These are phyloP conservation scores for Fragilaria radians DNA, from an alignment of 108 stramenopile species.

Conservation along the genomic window DNA sequence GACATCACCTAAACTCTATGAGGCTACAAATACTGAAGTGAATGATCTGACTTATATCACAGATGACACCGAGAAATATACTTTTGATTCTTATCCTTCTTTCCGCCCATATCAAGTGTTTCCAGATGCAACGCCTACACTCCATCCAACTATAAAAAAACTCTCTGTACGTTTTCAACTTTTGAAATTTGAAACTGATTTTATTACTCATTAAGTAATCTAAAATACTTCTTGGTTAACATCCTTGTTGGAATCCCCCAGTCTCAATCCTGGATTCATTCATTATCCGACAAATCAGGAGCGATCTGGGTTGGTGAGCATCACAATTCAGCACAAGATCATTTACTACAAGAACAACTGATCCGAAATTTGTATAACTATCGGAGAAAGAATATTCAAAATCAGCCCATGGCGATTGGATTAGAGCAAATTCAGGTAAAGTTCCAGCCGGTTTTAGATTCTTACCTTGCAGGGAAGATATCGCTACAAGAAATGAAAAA, in stretches of 20 bases:
- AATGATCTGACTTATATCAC: no score
- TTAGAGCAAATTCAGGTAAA: slow-evolving; percentile 67
- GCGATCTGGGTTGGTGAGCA: slow-evolving; percentile 66
- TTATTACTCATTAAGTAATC: no score
- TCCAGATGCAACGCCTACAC: slow-evolving; percentile 22
- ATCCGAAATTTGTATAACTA: slow-evolving; percentile 31
- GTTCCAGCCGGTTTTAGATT: slow-evolving; percentile 63
- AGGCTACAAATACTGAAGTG: no score
- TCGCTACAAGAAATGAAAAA: slow-evolving; percentile 29
- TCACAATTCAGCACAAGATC: slow-evolving; percentile 61
- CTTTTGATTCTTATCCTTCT: no score
- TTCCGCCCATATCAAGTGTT: slow-evolving; percentile 26
- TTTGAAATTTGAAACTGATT: no score
- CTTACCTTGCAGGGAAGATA: slow-evolving; percentile 35
- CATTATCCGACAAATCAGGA: slow-evolving; percentile 9
- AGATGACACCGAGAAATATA: no score
- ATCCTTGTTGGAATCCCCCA: no score
- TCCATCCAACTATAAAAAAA: slow-evolving; percentile 28
- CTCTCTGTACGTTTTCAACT: slow-evolving; percentile 5
- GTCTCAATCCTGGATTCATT: slow-evolving; percentile 11
- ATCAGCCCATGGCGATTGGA: slow-evolving; percentile 50
- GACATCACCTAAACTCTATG: no score
- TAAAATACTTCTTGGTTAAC: no score
- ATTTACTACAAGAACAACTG: slow-evolving; percentile 43
- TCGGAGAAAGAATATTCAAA: slow-evolving; percentile 8